These are phyloP conservation scores for Haematococcus sp. DNA, from an alignment of 139 green algal species.

Conservation along the genomic window DNA sequence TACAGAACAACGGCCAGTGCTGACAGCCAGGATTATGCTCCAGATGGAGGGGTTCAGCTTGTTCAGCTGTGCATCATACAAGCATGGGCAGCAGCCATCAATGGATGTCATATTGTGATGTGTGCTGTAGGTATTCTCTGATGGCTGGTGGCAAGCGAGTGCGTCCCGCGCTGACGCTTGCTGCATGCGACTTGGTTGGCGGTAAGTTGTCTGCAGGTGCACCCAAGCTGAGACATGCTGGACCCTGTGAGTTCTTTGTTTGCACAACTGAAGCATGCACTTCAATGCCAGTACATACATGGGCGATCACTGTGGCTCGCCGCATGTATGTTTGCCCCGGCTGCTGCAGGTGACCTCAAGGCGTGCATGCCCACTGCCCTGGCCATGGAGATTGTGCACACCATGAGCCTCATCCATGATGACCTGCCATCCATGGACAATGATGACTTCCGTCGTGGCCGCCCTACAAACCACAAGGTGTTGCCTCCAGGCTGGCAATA, in stretches of 20 bases:
- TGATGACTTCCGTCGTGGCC: conserved; percentile 94
- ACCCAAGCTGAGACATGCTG: too few relatives aligned
- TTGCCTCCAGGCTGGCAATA: too few relatives aligned
- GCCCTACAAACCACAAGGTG: conserved; percentile 95
- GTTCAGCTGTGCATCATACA: too few relatives aligned
- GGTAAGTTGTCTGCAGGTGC: conserved; percentile 42
- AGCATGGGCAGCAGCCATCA: too few relatives aligned
- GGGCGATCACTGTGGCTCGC: too few relatives aligned
- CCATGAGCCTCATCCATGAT: conserved; percentile 95
- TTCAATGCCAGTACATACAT: too few relatives aligned
- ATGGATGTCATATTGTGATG: too few relatives aligned
- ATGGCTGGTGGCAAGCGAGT: conserved; percentile 96
- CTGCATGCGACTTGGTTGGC: conserved; percentile 94
- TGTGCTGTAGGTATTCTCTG: conserved; percentile 76
- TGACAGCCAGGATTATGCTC: too few relatives aligned
- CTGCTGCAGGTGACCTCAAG: conserved; percentile 56
- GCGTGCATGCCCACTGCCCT: conserved; percentile 90
- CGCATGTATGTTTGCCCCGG: neutral
- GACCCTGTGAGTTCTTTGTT: too few relatives aligned
- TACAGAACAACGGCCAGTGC: too few relatives aligned
- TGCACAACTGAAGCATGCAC: too few relatives aligned
- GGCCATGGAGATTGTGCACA: conserved; percentile 99
- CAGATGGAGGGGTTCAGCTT: too few relatives aligned
- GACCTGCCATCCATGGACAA: conserved; percentile 99
- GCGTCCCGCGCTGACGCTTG: conserved; percentile 89